Percentiles rank a stretch among this genome's conserved stretches.
Conservation (phyloP, 2,329 filamentous ascomycete genomes). For the Hortaea werneckii region DNA sequence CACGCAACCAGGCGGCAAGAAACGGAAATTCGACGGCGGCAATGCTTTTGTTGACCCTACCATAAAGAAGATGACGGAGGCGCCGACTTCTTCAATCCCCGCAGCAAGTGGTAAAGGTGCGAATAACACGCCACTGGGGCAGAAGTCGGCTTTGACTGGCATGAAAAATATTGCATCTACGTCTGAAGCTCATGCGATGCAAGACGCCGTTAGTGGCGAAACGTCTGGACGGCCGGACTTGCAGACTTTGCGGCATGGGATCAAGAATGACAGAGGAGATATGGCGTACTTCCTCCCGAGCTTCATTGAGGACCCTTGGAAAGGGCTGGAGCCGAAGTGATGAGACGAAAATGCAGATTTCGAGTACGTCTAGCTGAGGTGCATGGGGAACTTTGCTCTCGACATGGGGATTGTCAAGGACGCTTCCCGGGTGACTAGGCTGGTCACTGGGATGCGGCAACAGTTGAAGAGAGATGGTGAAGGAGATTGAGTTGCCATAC, state of each 20-base stretch:
- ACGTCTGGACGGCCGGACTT: constrained; percentile 16
- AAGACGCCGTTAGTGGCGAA: neutral
- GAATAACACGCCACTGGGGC: constrained; percentile 14
- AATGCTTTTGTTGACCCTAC: constrained; percentile 36
- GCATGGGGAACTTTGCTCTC: neutral
- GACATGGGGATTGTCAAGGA: neutral
- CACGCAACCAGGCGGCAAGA: constrained; percentile 45
- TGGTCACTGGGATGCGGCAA: no score
- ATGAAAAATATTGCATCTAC: neutral
- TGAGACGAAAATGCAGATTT: neutral
- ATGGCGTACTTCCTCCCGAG: constrained; percentile 57
- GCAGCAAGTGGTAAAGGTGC: constrained; percentile 13
- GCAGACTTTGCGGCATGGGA: constrained; percentile 28
- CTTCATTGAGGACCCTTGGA: constrained; percentile 67
- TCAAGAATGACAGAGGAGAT: constrained; percentile 47
- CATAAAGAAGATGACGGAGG: constrained; percentile 17
- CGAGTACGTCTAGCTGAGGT: neutral
- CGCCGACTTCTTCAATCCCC: constrained; percentile 20
- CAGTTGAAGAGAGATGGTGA: no score
- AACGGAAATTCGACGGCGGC: constrained; percentile 54
- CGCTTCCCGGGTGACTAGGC: neutral
- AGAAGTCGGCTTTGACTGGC: neutral
- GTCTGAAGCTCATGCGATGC: neutral
- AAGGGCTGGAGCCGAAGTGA: constrained; percentile 27
- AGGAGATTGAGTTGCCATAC: no score